These are phyloP conservation scores for Rhodocollybia butyracea DNA, from an alignment of 768 basidiomycete genomes.

Conservation along the genomic window DNA sequence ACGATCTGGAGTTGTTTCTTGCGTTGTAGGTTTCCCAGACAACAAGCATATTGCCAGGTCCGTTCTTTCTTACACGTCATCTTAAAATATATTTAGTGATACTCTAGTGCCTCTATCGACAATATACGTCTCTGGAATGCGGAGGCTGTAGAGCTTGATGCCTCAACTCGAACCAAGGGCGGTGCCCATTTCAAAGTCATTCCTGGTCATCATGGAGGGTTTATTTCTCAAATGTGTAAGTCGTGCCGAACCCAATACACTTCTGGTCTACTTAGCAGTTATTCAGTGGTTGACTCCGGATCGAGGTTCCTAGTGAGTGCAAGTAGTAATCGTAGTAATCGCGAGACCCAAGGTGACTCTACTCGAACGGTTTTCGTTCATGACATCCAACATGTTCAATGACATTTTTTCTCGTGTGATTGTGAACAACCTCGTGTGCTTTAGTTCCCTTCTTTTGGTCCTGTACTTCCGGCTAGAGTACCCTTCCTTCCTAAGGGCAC, in stretches of 20 bases:
- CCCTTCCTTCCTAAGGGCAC: not conserved
- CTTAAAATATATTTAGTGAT: conserved; percentile 3
- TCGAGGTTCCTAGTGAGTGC: conserved; percentile 86
- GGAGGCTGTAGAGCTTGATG: conserved; percentile 68
- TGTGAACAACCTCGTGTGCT: not conserved
- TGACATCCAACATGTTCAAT: conserved; percentile 61
- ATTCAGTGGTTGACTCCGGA: conserved; percentile 79
- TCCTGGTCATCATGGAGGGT: conserved; percentile 93
- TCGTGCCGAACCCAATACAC: conserved; percentile 14
- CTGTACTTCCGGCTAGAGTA: not conserved
- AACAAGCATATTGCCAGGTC: conserved; percentile 90
- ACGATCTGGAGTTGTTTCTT: conserved; percentile 89
- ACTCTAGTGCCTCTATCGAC: conserved; percentile 79
- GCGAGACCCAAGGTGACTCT: conserved; percentile 92
- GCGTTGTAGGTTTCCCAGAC: conserved; percentile 89
- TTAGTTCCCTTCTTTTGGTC: not conserved
- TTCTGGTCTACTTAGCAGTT: conserved; percentile 13
- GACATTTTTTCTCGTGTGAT: conserved; percentile 6
- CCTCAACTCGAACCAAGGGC: conserved; percentile 55
- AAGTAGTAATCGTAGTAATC: conserved; percentile 89
- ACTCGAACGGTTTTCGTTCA: conserved; percentile 90
- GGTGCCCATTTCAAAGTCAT: conserved; percentile 92
- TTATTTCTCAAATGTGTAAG: conserved; percentile 90
- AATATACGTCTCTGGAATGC: conserved; percentile 93
- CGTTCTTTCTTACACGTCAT: conserved; percentile 26